Percentiles rank a stretch among this genome's conserved stretches.
Evolutionary conservation across 2,329 filamentous ascomycete species (phyloP).

Genomic region (Thermochaetoides dissita): DNA sequence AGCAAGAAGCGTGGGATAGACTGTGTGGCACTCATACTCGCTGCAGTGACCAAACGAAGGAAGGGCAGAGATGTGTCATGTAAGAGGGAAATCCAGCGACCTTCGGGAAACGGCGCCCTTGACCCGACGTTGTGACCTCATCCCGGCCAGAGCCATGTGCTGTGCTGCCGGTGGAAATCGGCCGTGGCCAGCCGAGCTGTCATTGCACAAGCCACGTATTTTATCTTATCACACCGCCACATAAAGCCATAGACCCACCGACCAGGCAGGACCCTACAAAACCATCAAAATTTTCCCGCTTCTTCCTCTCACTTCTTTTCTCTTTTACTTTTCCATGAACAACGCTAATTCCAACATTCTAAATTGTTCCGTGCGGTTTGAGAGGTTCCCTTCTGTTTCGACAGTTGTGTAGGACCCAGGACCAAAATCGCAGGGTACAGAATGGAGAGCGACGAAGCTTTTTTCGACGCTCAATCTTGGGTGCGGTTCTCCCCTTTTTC

Average conservation of each 20-base stretch:
- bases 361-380: slow-evolving; percentile 25
- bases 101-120: no score
- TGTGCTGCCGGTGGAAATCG: no score
- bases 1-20: slow-evolving; percentile 39
- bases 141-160: no score
- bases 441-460: slow-evolving; percentile 28
- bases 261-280: not conserved
- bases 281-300: slow-evolving; percentile 7
- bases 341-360: slow-evolving; percentile 36
- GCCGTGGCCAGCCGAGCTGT: no score
- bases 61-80: not conserved
- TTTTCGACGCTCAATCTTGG: slow-evolving; percentile 35
- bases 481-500: slow-evolving; percentile 32
- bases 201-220: slow-evolving; percentile 1
- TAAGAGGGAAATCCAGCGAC: no score
- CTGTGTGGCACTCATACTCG: slow-evolving; percentile 22
- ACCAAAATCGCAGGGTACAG: slow-evolving; percentile 28
- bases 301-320: slow-evolving; percentile 16
- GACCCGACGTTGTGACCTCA: no score
- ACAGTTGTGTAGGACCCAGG: slow-evolving; percentile 24
- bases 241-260: slow-evolving; percentile 6
- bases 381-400: slow-evolving; percentile 23
- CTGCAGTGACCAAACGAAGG: not conserved
- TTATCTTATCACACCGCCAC: not conserved
- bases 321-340: slow-evolving; percentile 26